A percentile compares a stretch with the other conserved stretches of the same genome.
phyloP scores from a whole-genome alignment of 306 rosid genomes.

The Inga leiocalycina region DNA sequence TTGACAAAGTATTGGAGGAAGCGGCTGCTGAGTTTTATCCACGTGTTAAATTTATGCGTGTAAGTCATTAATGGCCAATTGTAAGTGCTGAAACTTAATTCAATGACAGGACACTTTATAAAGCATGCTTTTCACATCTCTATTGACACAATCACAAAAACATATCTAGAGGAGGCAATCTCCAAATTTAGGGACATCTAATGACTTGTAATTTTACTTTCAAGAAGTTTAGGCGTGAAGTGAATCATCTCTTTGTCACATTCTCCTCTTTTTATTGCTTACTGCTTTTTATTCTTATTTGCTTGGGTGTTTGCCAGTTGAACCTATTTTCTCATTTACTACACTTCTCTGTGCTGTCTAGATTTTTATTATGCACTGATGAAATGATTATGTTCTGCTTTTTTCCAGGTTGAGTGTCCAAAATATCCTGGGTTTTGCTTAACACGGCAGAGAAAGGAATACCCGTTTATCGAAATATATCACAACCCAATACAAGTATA shows the following conservation, averaged over 20 bases:
- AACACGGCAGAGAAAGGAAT: conserved; percentile 84
- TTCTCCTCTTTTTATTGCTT: not conserved
- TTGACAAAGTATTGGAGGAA: conserved; percentile 84
- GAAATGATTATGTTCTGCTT: conserved; percentile 25
- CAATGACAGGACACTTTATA: not conserved
- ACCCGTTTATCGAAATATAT: conserved; percentile 86
- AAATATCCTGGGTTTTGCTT: conserved; percentile 95
- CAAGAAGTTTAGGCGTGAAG: not conserved
- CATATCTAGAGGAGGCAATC: not conserved
- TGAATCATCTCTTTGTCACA: not conserved
- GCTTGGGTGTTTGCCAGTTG: not conserved
- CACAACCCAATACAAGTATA: conserved; percentile 79
- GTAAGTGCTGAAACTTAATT: conserved; percentile 4
- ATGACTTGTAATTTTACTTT: conserved; percentile 24
- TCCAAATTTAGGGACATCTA: not conserved
- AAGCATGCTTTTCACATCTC: not conserved
- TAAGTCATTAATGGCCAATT: conserved; percentile 36
- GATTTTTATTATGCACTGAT: conserved; percentile 7
- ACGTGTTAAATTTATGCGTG: conserved; percentile 81
- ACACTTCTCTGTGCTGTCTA: not conserved
- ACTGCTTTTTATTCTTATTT: not conserved
- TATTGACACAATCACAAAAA: not conserved
- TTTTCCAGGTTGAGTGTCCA: conserved; percentile 94
- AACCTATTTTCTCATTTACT: not conserved
- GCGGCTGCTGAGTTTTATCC: conserved; percentile 89